Conservation (phyloP, 805 yeast species). For the Wickerhamiella shivajii region DNA sequence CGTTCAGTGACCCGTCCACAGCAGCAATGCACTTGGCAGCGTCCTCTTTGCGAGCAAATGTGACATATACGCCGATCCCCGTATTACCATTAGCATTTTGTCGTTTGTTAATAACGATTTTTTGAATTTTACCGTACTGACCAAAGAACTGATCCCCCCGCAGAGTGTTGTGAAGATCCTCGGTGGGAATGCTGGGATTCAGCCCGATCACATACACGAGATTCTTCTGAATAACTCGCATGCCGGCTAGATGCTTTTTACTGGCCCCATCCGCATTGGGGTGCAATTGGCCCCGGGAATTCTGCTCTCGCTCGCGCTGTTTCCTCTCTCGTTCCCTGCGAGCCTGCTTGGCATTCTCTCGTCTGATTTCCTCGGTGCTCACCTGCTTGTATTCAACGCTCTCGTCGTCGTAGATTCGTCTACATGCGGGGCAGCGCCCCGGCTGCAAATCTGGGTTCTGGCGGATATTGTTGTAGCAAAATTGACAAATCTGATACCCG, state of each 20-base stretch:
- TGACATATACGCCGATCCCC: constrained; percentile 90
- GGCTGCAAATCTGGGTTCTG: constrained; percentile 88
- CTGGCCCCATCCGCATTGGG: constrained; percentile 24
- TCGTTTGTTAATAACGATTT: constrained; percentile 75
- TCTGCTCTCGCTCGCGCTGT: constrained; percentile 79
- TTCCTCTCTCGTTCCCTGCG: constrained; percentile 60
- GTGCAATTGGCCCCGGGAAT: constrained; percentile 52
- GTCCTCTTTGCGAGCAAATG: constrained; percentile 85
- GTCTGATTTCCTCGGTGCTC: constrained; percentile 73
- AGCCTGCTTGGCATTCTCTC: constrained; percentile 66
- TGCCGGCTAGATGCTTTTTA: constrained; percentile 81
- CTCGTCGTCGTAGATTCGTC: constrained; percentile 86
- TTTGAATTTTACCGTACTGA: constrained; percentile 92
- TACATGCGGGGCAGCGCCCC: constrained; percentile 97
- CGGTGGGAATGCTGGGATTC: constrained; percentile 74
- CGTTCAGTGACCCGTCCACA: constrained; percentile 82
- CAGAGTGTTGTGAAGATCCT: constrained; percentile 66
- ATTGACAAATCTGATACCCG: constrained; percentile 96
- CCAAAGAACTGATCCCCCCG: constrained; percentile 92
- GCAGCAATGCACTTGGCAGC: constrained; percentile 88
- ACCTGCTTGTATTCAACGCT: constrained; percentile 74
- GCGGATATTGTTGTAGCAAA: constrained; percentile 91
- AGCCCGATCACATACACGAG: constrained; percentile 91
- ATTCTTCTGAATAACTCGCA: constrained; percentile 97
- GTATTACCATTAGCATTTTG: constrained; percentile 48